Conservation (phyloP, 257 asterid species). For the Solanum megistacrolobum region DNA sequence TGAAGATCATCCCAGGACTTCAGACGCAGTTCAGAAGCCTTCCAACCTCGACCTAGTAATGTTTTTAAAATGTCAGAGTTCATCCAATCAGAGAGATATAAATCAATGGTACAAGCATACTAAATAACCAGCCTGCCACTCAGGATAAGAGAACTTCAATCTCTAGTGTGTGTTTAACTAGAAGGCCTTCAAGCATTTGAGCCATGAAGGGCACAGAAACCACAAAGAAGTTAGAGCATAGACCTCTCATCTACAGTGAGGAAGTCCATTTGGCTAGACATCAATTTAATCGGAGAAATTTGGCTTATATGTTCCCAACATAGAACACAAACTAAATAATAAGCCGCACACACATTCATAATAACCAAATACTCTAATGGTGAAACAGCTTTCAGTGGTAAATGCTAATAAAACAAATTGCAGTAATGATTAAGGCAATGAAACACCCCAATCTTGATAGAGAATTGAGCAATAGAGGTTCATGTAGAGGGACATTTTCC, state of each 20-base stretch:
- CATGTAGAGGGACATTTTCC: background rate
- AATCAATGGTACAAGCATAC: background rate
- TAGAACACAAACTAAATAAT: background rate
- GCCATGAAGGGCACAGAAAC: background rate
- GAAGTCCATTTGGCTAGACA: background rate
- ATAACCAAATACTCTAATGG: background rate
- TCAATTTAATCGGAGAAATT: background rate
- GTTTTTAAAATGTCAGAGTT: background rate
- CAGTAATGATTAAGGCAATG: background rate
- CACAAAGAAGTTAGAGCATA: background rate
- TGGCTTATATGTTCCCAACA: background rate
- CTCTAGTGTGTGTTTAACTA: background rate
- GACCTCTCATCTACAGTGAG: background rate
- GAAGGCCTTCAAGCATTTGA: background rate
- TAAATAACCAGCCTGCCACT: background rate
- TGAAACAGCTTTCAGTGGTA: background rate
- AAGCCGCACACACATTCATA: background rate
- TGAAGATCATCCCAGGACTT: constrained; percentile 98
- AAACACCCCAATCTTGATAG: background rate
- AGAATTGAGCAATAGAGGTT: background rate
- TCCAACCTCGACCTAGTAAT: constrained; percentile 80
- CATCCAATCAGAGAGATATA: background rate
- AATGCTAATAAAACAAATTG: background rate
- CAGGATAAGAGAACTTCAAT: background rate
- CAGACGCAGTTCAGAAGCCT: constrained; percentile 89